Evolutionary conservation across 371 early-diverging fungal genomes (phyloP).

Genomic region (Apophysomyces sp.): DNA sequence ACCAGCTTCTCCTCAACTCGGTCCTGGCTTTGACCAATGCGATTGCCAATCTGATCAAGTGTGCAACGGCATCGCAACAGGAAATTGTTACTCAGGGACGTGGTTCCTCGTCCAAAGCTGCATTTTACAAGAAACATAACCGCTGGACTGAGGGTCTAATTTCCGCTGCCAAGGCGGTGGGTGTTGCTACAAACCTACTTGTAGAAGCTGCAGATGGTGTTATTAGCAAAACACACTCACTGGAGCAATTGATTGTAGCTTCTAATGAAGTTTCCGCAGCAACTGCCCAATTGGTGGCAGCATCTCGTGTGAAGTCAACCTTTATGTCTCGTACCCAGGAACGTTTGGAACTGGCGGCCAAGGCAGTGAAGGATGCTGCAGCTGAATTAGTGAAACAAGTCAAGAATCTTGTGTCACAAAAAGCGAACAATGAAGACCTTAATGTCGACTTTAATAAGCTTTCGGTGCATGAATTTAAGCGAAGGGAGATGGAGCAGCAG

Average conservation of each 20-base stretch:
- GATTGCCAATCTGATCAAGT: constrained; percentile 90
- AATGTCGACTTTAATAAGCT: constrained; percentile 73
- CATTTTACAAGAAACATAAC: constrained; percentile 98
- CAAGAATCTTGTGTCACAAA: constrained; percentile 78
- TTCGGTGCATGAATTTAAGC: constrained; percentile 91
- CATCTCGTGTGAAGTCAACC: constrained; percentile 92
- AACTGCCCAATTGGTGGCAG: constrained; percentile 96
- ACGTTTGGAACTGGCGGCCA: constrained; percentile 88
- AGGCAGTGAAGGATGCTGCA: constrained; percentile 90
- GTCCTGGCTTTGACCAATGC: constrained; percentile 93
- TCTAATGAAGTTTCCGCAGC: constrained; percentile 95
- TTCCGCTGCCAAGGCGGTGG: constrained; percentile 95
- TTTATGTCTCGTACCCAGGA: constrained; percentile 91
- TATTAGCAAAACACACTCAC: constrained; percentile 84
- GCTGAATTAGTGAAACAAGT: constrained; percentile 92
- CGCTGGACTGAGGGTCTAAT: constrained; percentile 99
- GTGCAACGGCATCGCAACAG: constrained; percentile 93
- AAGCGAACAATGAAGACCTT: constrained; percentile 46
- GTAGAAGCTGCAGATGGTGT: constrained; percentile 97
- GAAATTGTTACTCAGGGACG: constrained; percentile 96
- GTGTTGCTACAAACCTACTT: constrained; percentile 85
- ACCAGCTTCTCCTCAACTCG: constrained; percentile 86
- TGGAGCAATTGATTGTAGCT: constrained; percentile 95
- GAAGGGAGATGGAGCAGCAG: constrained; percentile 97
- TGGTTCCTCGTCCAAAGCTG: constrained; percentile 81